A percentile compares a stretch with the other conserved stretches of the same genome.
These are phyloP conservation scores for Fistulina hepatica DNA, from an alignment of 1,284 basidiomycete species.

Conservation along the genomic window DNA sequence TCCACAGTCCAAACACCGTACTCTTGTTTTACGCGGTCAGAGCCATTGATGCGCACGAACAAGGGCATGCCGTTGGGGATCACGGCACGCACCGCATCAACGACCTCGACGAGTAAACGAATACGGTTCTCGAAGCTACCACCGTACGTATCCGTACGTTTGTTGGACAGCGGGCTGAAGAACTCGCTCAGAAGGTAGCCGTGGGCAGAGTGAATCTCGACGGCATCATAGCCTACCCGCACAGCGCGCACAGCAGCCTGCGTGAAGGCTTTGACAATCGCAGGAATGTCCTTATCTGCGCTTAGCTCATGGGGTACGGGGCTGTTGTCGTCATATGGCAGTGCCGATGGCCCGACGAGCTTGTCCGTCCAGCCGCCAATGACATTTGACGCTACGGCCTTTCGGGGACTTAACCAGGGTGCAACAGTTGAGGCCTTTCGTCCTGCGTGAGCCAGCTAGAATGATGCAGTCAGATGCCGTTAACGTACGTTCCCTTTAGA, in stretches of 20 bases:
- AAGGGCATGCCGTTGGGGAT: conserved; percentile 29
- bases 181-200: conserved; percentile 26
- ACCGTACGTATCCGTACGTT: conserved; percentile 50
- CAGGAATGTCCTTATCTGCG: conserved; percentile 40
- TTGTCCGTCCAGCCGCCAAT: background rate
- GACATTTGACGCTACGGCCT: background rate
- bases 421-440: conserved; percentile 54
- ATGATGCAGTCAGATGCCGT: background rate
- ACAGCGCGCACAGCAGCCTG: conserved; percentile 14
- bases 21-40: background rate
- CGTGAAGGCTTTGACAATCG: background rate
- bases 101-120: conserved; percentile 41
- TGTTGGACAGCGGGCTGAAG: conserved; percentile 41
- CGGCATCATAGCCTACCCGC: conserved; percentile 33
- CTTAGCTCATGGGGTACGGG: conserved; percentile 5
- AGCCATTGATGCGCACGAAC: background rate
- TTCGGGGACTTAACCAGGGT: conserved; percentile 42
- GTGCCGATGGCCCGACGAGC: background rate
- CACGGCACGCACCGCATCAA: conserved; percentile 31
- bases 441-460: conserved; percentile 60
- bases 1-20: conserved; percentile 42
- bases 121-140: conserved; percentile 52
- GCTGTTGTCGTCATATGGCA: background rate
- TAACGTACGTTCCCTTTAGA: background rate
- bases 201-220: conserved; percentile 25